phyloP scores from a whole-genome alignment of 768 basidiomycete species.

The Gymnopilus dilepis region DNA sequence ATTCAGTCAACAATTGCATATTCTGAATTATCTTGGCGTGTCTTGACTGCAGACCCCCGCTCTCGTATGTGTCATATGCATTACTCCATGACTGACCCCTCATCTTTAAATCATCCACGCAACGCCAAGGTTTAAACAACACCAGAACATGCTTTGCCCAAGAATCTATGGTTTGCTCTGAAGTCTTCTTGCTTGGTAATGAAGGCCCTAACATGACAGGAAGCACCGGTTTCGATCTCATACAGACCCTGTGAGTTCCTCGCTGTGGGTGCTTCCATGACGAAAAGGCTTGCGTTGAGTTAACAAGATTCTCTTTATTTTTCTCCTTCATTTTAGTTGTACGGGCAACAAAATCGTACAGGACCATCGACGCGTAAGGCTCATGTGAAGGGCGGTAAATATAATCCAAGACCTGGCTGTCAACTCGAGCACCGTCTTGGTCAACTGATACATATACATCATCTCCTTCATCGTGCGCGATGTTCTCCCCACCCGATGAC shows the following conservation, averaged over 20 bases:
- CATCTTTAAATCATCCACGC: neutral
- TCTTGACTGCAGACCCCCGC: too few relatives aligned
- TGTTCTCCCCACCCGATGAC: too few relatives aligned
- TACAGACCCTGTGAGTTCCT: neutral
- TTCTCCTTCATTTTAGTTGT: neutral
- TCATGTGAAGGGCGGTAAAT: neutral
- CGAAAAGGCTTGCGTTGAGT: neutral
- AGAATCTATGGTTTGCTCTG: neutral
- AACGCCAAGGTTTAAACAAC: slow-evolving; percentile 8
- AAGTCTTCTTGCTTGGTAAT: neutral
- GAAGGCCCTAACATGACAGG: slow-evolving; percentile 11
- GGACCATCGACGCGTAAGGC: neutral
- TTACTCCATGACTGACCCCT: neutral
- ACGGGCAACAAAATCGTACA: slow-evolving; percentile 7
- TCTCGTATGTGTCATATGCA: neutral
- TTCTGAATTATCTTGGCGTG: neutral
- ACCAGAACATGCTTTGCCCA: slow-evolving; percentile 10
- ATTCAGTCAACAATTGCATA: neutral
- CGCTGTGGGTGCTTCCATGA: neutral
- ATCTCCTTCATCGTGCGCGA: neutral
- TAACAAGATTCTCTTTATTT: neutral
- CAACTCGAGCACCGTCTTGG: neutral
- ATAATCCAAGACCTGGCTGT: neutral
- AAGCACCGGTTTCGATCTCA: neutral
- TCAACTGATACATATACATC: neutral